Conservation (phyloP, 164 flowering plant genomes). For the Magnolia kwangsiensis region DNA sequence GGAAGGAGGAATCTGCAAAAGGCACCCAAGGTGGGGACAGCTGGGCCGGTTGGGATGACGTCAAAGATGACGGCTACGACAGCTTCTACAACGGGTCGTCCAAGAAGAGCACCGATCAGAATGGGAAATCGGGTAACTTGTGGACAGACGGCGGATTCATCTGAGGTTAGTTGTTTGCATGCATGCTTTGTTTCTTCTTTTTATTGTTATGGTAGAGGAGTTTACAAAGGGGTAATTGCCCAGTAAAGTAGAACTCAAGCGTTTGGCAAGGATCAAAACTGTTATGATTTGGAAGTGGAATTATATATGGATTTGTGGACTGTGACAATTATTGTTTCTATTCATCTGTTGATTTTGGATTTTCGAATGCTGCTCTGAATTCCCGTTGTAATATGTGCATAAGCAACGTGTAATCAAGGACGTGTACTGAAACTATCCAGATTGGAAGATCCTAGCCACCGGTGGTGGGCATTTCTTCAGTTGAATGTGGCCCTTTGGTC, state of each 20-base stretch:
- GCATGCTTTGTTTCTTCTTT: not conserved
- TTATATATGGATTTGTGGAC: not conserved
- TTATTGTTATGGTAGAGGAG: not conserved
- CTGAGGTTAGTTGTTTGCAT: constrained; percentile 13
- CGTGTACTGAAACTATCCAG: too few species aligned
- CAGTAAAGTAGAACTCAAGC: not conserved
- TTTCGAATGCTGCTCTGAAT: not conserved
- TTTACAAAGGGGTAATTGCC: not conserved
- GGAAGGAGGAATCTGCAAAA: constrained; percentile 45
- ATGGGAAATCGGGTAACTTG: constrained; percentile 60
- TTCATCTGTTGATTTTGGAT: not conserved
- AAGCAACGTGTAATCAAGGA: too few species aligned
- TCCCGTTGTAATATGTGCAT: too few species aligned
- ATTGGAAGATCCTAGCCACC: too few species aligned
- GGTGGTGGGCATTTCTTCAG: too few species aligned
- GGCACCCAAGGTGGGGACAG: constrained; percentile 49
- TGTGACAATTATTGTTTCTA: not conserved
- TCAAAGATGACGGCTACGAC: constrained; percentile 73
- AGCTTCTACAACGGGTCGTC: constrained; percentile 45
- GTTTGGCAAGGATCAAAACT: not conserved
- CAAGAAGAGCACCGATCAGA: constrained; percentile 43
- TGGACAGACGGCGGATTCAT: constrained; percentile 93
- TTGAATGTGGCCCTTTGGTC: too few species aligned
- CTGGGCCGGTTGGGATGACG: constrained; percentile 99
- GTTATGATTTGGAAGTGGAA: not conserved